Evolutionary conservation across 225 moss, liverwort and hornwort species (phyloP).

Genomic region (Marchantia paleacea): DNA sequence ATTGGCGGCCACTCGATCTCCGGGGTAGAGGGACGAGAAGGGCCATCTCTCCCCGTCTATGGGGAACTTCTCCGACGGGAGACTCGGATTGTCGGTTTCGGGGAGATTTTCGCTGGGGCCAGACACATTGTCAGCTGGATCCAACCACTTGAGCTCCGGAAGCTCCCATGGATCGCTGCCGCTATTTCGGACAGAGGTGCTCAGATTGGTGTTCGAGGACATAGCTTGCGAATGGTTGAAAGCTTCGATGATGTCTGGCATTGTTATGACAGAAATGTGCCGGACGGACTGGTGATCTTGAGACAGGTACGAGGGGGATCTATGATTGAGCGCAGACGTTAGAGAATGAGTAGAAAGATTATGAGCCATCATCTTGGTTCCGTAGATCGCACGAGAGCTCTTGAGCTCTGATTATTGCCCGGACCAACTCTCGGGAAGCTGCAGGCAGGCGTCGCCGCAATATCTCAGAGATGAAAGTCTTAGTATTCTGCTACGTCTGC

Average conservation of each 20-base stretch:
- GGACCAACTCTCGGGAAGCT: background rate
- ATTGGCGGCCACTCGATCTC: slow-evolving; percentile 34
- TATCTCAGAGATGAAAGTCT: background rate
- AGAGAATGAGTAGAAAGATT: slow-evolving; percentile 38
- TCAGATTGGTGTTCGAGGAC: slow-evolving; percentile 26
- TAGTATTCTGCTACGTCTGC: background rate
- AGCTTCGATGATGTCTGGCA: slow-evolving; percentile 46
- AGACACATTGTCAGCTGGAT: slow-evolving; percentile 34
- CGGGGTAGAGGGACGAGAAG: slow-evolving; percentile 25
- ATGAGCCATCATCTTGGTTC: slow-evolving; percentile 48
- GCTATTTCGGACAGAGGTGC: slow-evolving; percentile 26
- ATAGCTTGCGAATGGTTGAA: slow-evolving; percentile 37
- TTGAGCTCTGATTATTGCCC: background rate
- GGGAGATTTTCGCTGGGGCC: slow-evolving; percentile 17
- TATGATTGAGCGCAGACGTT: slow-evolving; percentile 35
- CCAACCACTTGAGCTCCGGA: slow-evolving; percentile 48
- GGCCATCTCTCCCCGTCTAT: slow-evolving; percentile 39
- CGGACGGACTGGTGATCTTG: slow-evolving; percentile 43
- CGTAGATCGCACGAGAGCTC: background rate
- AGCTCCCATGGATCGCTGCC: slow-evolving; percentile 43
- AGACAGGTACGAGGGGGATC: slow-evolving; percentile 33
- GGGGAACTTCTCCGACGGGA: slow-evolving; percentile 11
- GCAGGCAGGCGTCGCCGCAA: background rate
- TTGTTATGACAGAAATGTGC: slow-evolving; percentile 38
- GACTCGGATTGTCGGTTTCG: slow-evolving; percentile 14